These are phyloP conservation scores for Aspergillus phoenicis DNA, from an alignment of 2,329 filamentous ascomycete genomes.

Conservation along the genomic window DNA sequence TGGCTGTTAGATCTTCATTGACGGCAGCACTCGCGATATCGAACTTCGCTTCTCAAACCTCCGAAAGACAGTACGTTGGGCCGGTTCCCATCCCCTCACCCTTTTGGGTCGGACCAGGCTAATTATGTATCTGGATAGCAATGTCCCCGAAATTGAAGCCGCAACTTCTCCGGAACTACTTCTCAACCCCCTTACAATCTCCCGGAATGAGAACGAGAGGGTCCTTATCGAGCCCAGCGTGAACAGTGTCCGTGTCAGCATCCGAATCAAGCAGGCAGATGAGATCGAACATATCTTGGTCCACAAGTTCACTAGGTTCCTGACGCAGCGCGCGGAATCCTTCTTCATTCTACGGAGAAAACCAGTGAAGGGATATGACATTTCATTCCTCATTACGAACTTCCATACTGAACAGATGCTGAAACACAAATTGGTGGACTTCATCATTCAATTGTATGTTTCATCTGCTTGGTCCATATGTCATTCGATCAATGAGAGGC, in stretches of 20 bases:
- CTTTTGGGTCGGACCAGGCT: neutral
- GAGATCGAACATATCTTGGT: conserved; percentile 98
- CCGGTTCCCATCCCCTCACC: neutral
- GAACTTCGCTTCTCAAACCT: conserved; percentile 96
- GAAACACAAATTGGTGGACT: conserved; percentile 98
- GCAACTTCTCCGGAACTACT: conserved; percentile 90
- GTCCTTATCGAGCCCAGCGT: conserved; percentile 95
- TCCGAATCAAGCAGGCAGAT: conserved; percentile 99
- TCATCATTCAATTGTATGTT: conserved; percentile 84
- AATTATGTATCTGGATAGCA: conserved; percentile 44
- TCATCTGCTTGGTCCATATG: neutral
- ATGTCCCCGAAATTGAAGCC: conserved; percentile 96
- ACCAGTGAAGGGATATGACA: conserved; percentile 95
- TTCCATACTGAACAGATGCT: conserved; percentile 98
- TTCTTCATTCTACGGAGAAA: conserved; percentile 97
- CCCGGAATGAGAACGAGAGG: conserved; percentile 95
- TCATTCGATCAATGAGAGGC: neutral
- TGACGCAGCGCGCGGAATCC: conserved; percentile 92
- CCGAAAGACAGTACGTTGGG: conserved; percentile 70
- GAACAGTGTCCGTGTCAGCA: conserved; percentile 95
- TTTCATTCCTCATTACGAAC: conserved; percentile 98
- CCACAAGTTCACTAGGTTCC: conserved; percentile 96
- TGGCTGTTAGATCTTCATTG: conserved; percentile 91
- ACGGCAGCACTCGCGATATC: conserved; percentile 91
- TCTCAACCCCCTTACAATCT: conserved; percentile 84